Evolutionary conservation across 768 basidiomycete genomes (phyloP), one percentile per base, ranked within the genome.

Genomic region (Lactarius tabidus): DNA sequence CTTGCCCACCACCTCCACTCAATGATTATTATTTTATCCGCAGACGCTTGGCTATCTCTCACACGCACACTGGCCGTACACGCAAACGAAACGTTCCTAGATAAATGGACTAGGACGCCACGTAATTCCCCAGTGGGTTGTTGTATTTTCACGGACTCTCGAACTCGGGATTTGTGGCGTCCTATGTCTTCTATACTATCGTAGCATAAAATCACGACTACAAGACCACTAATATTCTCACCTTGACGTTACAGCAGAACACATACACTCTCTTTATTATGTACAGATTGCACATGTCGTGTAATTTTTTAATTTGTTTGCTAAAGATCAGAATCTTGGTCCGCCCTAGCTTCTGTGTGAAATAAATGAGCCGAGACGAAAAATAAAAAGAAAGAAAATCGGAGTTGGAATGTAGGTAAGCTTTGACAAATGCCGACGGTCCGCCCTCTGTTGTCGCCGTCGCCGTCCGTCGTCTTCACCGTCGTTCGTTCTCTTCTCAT

Each of bases 351-450:
- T 45, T 45, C 43, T n/a, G 41, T 7, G n/a, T n/a, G 43, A 43
- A 43, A 20, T n/a, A 20, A n/a, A 45, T 20, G 15, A 53, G 15
- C 15, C 6, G 29, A 53, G 14, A 53, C 3, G 6, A 29, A 54
- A 31, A 28, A 51, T 12, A 51, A 31, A 26, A 9, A 20, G 35
- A 39, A 52, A 41, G 1, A 31, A 55, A 31, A 52, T 65, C 64
- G 64, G 64, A 65, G 64, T 65, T 65, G 60, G 41, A 65, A 61
- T n/a, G 26, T 17, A 18, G n/a, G 23, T 23, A 20, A 29, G 53
- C 26, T 55, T 45, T 60, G 64, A 65, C 59, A 61, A 57, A 57
- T 61, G 59, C 64, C 55, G 29, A 57, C 36, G 29, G 51, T 8
- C 43, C 45, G 36, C 20, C 23, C 33, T 15, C 29, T 14, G 35